Evolutionary conservation across 2,329 filamentous ascomycete genomes (phyloP).

Genomic region (Pseudopithomyces maydicus): DNA sequence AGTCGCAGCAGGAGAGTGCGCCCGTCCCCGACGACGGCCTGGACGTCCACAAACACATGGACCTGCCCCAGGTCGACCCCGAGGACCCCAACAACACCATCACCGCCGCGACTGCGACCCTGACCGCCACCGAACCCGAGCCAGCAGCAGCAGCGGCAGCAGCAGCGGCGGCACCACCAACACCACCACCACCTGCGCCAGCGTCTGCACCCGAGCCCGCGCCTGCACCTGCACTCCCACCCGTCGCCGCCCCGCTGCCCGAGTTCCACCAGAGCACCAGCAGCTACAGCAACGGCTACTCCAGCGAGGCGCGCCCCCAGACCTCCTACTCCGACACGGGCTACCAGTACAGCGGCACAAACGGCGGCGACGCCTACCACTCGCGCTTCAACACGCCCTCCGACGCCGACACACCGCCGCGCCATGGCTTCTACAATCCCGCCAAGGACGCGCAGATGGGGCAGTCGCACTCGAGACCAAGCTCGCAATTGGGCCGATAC

Average conservation of each 20-base stretch:
- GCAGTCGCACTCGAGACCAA: conserved; percentile 51
- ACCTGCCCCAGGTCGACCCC: conserved; percentile 47
- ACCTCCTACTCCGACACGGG: conserved; percentile 59
- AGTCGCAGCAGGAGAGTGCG: conserved; percentile 25
- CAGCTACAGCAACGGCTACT: conserved; percentile 32
- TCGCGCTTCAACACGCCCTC: conserved; percentile 52
- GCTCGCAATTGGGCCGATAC: conserved; percentile 56
- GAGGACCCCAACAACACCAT: conserved; percentile 56
- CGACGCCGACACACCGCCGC: conserved; percentile 53
- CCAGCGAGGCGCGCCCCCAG: conserved; percentile 55
- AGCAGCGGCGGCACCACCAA: no score
- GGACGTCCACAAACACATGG: conserved; percentile 41
- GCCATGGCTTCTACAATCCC: conserved; percentile 39
- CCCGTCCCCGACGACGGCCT: conserved; percentile 20
- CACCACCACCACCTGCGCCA: no score
- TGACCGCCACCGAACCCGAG: conserved; percentile 19
- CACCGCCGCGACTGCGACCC: conserved; percentile 30
- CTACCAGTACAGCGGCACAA: conserved; percentile 44
- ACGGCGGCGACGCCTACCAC: conserved; percentile 28
- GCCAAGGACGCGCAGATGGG: conserved; percentile 42
- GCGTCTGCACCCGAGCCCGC: conserved; percentile 22
- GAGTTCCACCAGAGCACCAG: conserved; percentile 42
- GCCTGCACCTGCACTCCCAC: conserved; percentile 13
- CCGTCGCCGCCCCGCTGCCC: conserved; percentile 32
- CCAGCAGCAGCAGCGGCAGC: conserved; percentile 12